These are phyloP conservation scores for Pseudisothecium myosuroides DNA, from an alignment of 225 moss, liverwort and hornwort species.

Conservation along the genomic window DNA sequence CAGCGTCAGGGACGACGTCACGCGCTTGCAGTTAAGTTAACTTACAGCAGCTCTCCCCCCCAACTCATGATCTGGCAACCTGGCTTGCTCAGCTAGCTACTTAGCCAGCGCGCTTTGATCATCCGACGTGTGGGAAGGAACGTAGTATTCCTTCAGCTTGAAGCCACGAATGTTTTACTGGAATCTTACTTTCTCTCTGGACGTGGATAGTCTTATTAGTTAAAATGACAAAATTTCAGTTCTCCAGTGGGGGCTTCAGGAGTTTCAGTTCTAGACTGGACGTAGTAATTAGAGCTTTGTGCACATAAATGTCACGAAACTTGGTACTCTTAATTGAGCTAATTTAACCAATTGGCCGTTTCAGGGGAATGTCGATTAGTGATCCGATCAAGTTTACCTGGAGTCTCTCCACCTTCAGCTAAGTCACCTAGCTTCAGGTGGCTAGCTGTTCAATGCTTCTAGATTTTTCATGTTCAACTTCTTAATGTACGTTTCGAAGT, in stretches of 20 bases:
- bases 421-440: background rate
- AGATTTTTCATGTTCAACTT: background rate
- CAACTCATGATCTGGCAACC: background rate
- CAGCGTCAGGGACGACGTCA: background rate
- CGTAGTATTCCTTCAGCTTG: background rate
- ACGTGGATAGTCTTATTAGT: background rate
- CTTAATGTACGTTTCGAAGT: background rate
- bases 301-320: background rate
- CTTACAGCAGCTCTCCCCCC: background rate
- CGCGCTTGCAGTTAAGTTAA: background rate
- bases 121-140: background rate
- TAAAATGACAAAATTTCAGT: background rate
- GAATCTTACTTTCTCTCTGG: background rate
- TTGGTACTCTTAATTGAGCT: background rate
- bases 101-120: background rate
- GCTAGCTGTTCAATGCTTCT: background rate
- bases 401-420: background rate
- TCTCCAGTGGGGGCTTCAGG: background rate
- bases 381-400: background rate
- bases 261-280: background rate
- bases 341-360: background rate
- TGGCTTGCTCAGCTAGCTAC: background rate
- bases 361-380: background rate
- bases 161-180: background rate
- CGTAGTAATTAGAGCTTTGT: background rate